Base-by-base conservation (phyloP, 306 rosid species). In the Rubus idaeus region DNA sequence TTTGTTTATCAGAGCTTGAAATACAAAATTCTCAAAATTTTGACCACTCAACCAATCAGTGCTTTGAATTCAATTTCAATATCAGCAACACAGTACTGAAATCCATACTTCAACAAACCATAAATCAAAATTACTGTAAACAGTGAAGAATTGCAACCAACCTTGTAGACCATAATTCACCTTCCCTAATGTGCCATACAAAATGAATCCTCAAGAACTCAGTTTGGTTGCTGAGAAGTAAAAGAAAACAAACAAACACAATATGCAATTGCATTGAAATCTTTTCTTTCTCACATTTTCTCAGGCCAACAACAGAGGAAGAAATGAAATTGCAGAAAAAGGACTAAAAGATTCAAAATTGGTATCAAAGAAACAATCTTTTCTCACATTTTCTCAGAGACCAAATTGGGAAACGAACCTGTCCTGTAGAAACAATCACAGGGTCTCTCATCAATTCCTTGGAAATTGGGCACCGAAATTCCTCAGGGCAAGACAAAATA, bases 401-500 rank as follows among this genome's bases (percentile, higher is more conserved):
- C 47, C 57, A 45, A 46, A 74, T 45, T 74, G 35, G 2, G 52
- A 26, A 5, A 84, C 96, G 67, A 78, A 93, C 97, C 98, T 91
- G 90, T 42, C 98, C 97, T 44, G 97, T 81, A 61, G 94, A 87
- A 8, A 90, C 88, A 83, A 91, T 83, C 68, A 93, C 97, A 76
- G 98, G 98, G 88, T 93, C 98, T 90, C 84, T 87, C 98, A 93
- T 93, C 85, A 93, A 82, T 61, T 93, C 96, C 50, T 87, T 87
- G 66, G 97, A 93, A 68, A 93, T 88, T 1, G 98, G 98, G 62
- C 98, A 93, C 10, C 86, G 88, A 68, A 91, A 93, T 75, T 90
- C 96, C 17, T 87, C 90, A 3, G 97, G 97, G 53, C 85, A 91
- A 26, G 82, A 14, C 41, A 85, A 79, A 74, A 77, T 75, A 14